These are phyloP conservation scores for Austroboletus eburneus DNA, from an alignment of 768 basidiomycete genomes.

Conservation along the genomic window DNA sequence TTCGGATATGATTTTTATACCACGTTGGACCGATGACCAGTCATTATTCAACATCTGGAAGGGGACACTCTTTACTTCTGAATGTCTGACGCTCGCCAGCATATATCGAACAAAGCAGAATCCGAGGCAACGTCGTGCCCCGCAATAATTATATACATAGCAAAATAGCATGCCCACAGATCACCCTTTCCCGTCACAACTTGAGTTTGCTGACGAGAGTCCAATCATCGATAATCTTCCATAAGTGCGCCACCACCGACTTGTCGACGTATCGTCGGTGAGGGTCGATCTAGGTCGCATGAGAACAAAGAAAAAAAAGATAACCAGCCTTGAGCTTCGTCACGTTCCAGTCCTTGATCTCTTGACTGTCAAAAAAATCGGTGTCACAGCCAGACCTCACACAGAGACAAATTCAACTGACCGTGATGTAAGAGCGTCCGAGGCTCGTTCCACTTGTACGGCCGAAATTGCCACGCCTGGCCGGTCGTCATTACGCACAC, in stretches of 20 bases:
- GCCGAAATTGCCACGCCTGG: conserved; percentile 96
- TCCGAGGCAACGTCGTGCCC: background rate
- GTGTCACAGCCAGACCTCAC: too few relatives aligned
- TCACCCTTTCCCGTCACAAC: conserved; percentile 33
- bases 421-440: conserved; percentile 91
- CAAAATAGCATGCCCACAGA: background rate
- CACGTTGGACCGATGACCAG: too few relatives aligned
- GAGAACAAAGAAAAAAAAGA: background rate
- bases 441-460: conserved; percentile 97
- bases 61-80: too few relatives aligned
- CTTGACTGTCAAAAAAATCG: too few relatives aligned
- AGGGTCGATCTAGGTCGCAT: conserved; percentile 69
- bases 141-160: conserved; percentile 1
- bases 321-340: conserved; percentile 77
- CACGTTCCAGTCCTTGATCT: conserved; percentile 96
- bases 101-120: background rate
- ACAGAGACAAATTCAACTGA: conserved; percentile 29
- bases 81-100: too few relatives aligned
- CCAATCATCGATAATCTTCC: conserved; percentile 90
- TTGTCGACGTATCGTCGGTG: conserved; percentile 90
- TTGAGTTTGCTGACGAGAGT: conserved; percentile 76
- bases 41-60: background rate
- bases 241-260: conserved; percentile 91
- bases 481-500: conserved; percentile 98
- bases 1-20: too few relatives aligned